A percentile compares a stretch with the other conserved stretches of the same genome.
Conservation (phyloP, 139 green algal genomes). For the Coelastrella sp. region DNA sequence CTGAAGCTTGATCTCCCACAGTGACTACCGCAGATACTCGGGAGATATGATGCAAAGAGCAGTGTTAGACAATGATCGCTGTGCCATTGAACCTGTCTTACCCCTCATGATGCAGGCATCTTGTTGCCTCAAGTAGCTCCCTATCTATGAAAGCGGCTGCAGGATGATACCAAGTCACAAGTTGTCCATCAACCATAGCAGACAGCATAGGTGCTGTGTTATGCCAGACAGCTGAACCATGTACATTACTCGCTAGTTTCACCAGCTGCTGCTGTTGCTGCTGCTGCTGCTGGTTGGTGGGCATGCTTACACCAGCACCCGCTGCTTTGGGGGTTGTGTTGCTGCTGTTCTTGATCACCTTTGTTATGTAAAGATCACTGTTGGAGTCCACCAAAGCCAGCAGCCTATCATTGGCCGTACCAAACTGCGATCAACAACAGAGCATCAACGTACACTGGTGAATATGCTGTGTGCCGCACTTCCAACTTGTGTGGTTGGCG, state of each 20-base stretch:
- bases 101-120: not conserved
- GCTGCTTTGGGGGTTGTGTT: not conserved
- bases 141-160: constrained; percentile 73
- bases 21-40: no score
- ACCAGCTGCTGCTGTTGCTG: constrained; percentile 33
- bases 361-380: constrained; percentile 72
- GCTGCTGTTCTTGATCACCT: no score
- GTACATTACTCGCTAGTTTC: constrained; percentile 81
- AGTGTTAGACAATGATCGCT: not conserved
- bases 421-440: constrained; percentile 47
- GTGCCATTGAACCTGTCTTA: not conserved
- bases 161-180: constrained; percentile 85
- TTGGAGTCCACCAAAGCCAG: constrained; percentile 82
- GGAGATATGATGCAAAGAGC: not conserved
- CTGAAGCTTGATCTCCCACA: no score
- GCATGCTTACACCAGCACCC: not conserved
- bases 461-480: no score
- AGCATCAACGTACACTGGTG: not conserved
- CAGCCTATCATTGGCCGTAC: constrained; percentile 62
- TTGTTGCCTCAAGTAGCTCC: constrained; percentile 71
- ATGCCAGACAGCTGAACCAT: constrained; percentile 73
- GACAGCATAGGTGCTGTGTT: constrained; percentile 76
- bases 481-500: no score
- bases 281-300: constrained; percentile 18
- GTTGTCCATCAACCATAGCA: constrained; percentile 71